A percentile compares a stretch with the other conserved stretches of the same genome.
These are phyloP conservation scores for Actinidia chinensis DNA, from an alignment of 179 eudicot species.

Conservation along the genomic window DNA sequence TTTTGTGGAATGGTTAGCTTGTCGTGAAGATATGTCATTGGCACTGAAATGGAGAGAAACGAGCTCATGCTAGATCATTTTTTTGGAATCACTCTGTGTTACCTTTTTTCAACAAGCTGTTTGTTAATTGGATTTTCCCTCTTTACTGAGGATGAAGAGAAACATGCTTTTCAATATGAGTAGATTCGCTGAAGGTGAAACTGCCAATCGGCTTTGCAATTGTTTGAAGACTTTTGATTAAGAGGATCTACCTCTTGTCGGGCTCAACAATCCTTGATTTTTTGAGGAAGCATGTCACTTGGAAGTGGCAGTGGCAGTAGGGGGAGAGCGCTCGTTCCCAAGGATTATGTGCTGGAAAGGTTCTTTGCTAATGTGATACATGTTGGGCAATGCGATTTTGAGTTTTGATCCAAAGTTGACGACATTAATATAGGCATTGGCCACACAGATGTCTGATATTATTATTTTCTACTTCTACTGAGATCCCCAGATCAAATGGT, in stretches of 20 bases:
- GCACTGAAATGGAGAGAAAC: constrained; percentile 59
- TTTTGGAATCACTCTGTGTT: constrained; percentile 73
- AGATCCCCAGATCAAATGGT: constrained; percentile 25
- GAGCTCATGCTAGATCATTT: constrained; percentile 54
- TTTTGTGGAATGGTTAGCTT: constrained; percentile 98
- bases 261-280: constrained; percentile 85
- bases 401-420: constrained; percentile 58
- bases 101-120: constrained; percentile 70
- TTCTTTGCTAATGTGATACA: constrained; percentile 55
- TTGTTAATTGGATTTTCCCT: constrained; percentile 44
- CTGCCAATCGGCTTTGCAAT: constrained; percentile 58
- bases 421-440: constrained; percentile 57
- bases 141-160: constrained; percentile 56
- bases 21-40: constrained; percentile 64
- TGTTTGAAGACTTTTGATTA: constrained; percentile 90
- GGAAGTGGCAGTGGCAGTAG: constrained; percentile 51
- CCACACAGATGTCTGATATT: constrained; percentile 40
- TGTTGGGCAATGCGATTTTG: constrained; percentile 56
- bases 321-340: constrained; percentile 71
- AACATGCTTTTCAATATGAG: constrained; percentile 66
- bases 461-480: constrained; percentile 25
- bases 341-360: constrained; percentile 86
- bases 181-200: constrained; percentile 74
- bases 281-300: constrained; percentile 56
- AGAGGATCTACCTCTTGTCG: constrained; percentile 86